Percentiles rank a stretch among this genome's conserved stretches.
phyloP scores from a whole-genome alignment of 169 alveolate species.

The Cryptosporidium andersoni region DNA sequence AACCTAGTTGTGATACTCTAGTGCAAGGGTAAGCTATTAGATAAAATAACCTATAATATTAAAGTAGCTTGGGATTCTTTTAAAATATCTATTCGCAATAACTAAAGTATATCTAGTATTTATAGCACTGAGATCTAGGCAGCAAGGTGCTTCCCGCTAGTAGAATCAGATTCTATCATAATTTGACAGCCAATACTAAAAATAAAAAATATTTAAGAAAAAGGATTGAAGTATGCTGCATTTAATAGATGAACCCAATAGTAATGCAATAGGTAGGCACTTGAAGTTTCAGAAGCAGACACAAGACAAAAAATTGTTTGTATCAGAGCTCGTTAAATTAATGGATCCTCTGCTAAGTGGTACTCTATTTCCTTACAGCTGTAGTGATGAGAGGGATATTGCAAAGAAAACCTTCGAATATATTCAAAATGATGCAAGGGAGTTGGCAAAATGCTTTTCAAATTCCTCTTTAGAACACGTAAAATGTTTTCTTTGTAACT shows the following conservation, averaged over 20 bases:
- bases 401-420: slow-evolving; percentile 38
- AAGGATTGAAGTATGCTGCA: too few relatives aligned
- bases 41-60: too few relatives aligned
- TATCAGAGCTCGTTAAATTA: slow-evolving; percentile 49
- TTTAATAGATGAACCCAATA: too few relatives aligned
- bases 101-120: too few relatives aligned
- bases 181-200: background rate
- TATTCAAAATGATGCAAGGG: slow-evolving; percentile 32
- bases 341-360: slow-evolving; percentile 69
- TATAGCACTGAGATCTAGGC: too few relatives aligned
- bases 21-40: too few relatives aligned
- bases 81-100: too few relatives aligned
- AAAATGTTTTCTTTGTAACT: slow-evolving; percentile 21
- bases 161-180: background rate
- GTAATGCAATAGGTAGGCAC: background rate
- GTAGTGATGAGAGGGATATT: slow-evolving; percentile 11
- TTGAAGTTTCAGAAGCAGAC: slow-evolving; percentile 1
- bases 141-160: too few relatives aligned
- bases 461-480: slow-evolving; percentile 31
- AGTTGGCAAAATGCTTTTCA: slow-evolving; percentile 29
- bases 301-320: slow-evolving; percentile 26
- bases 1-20: too few relatives aligned
- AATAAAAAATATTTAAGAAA: too few relatives aligned
- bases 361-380: slow-evolving; percentile 57
- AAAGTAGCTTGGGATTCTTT: too few relatives aligned